Base-by-base conservation (phyloP, 345 rosid species). In the Lepidium aucheri region DNA sequence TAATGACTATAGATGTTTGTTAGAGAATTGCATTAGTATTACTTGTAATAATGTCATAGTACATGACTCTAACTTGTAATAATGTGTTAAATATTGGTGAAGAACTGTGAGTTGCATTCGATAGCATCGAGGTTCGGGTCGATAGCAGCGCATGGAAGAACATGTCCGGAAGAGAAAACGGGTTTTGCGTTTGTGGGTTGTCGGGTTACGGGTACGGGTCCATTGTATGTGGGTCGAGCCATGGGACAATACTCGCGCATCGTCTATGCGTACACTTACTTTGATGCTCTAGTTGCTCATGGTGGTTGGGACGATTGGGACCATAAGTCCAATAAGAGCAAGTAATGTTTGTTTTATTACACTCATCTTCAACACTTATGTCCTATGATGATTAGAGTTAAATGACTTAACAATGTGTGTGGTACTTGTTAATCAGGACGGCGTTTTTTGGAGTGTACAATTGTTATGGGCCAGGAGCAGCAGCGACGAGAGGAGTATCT, bases 251-350 rank as follows among this genome's bases (percentile, higher is more conserved):
- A 90, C 85, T 90, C 98, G 3, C 78, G 98, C 43, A 93, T 93
- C 32, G 96, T 93, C 38, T 93, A 93, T 69, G 77, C 96, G 6
- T 85, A 77, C 77, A 93, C 97, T 3, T 93, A 86, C 79, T 93
- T 90, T 22, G 97, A 86, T 26, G 80, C 89, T 76, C 64, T 89
- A 24, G 90, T 93, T 35, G 98, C 98, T 15, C 97, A 77, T 11
- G 98, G 97, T 53, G 98, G 97, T 60, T 93, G 98, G 98, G 98
- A 93, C 34, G 97, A 89, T 46, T 93, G 97, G 98, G 96, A 93
- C 79, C 98, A 87, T 57, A 61, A 53, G 70, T 79, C 91, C 76
- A 90, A 93, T 77, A 86, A 93, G 71, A 93, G 83, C 81, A 90
- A 89, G 98, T 92, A 85, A 28, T 28, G 7, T 28, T 28, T 55